Conservation (phyloP, 2,329 filamentous ascomycete genomes). For the Ceratocystis lukuohia region DNA sequence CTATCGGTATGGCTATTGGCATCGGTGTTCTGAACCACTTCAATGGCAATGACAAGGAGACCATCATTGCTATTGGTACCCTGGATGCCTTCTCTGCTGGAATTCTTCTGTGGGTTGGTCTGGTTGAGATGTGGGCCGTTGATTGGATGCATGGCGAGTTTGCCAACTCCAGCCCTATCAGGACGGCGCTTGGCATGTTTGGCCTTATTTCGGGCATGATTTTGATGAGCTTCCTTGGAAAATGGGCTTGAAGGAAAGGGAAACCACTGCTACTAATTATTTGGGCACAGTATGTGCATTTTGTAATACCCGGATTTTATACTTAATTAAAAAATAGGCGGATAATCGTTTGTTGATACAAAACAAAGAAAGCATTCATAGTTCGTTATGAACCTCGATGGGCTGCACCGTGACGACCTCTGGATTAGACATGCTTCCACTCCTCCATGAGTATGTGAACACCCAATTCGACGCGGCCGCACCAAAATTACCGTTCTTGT, state of each 20-base stretch:
- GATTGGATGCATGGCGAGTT: slow-evolving; percentile 57
- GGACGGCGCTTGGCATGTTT: slow-evolving; percentile 37
- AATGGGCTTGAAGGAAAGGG: slow-evolving; percentile 47
- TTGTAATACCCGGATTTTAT: not conserved
- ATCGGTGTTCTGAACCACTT: slow-evolving; percentile 56
- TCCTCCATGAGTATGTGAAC: slow-evolving; percentile 40
- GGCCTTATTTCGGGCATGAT: slow-evolving; percentile 49
- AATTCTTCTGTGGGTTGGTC: slow-evolving; percentile 64
- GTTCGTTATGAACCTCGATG: not conserved
- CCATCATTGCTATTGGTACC: slow-evolving; percentile 58
- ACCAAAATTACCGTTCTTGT: slow-evolving; percentile 36
- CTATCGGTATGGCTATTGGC: slow-evolving; percentile 68
- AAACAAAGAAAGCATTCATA: not conserved
- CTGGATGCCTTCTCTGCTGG: slow-evolving; percentile 62
- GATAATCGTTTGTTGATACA: not conserved
- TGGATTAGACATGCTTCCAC: slow-evolving; percentile 34
- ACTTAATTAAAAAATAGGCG: not conserved
- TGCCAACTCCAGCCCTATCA: slow-evolving; percentile 35
- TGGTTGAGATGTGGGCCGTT: slow-evolving; percentile 66
- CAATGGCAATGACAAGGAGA: slow-evolving; percentile 58
- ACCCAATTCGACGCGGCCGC: slow-evolving; percentile 41
- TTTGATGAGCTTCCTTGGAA: slow-evolving; percentile 59
- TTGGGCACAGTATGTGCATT: not conserved
- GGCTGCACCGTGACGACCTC: slow-evolving; percentile 32
- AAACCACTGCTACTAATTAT: not conserved